Evolutionary conservation across 345 rosid genomes (phyloP), one percentile per base, ranked within the genome.

Genomic region (Moricandia arvensis): DNA sequence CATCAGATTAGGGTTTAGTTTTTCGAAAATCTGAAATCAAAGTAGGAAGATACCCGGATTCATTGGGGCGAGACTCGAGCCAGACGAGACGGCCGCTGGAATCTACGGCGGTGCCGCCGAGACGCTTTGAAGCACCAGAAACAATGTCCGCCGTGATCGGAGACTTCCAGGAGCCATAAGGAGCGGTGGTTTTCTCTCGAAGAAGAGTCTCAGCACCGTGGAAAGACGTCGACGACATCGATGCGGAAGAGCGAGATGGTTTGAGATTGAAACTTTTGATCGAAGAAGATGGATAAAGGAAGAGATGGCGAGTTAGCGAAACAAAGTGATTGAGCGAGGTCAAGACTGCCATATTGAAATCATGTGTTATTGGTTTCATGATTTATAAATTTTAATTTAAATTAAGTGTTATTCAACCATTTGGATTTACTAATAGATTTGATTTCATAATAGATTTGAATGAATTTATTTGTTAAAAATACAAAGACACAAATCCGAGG

Each of bases 101-200:
- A 68, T 92, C 93, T 17, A 90, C 83, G 45, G 93, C 79, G 31
- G 92, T 79, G 37, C 97, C 97, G 1, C 84, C 91, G n/a, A 92
- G 93, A 35, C 87, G 80, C 69, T 94, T 94, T 73, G 90, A 90
- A 61, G 93, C 74, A 8, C 97, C 97, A 33, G 97, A 88, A 74
- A 92, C 91, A 33, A 86, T 78, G 71, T 91, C 93, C 61, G 97
- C 92, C 15, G 97, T 87, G 80, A 94, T 87, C 6, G 97, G 98
- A 12, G 99, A 94, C 72, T 86, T 89, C 97, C 97, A 94, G 18
- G 97, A 87, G 66, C 99, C 99, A 17, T 87, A 94, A 6, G 97
- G 96, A 60, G 97, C 89, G 1, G 85, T 82, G 62, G 79, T 53
- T 76, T 74, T 82, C 57, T 81, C 81, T 30, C 34, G 66, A 2